Base-by-base conservation (phyloP, 805 yeast species). In the Saturnispora ahearnii region DNA sequence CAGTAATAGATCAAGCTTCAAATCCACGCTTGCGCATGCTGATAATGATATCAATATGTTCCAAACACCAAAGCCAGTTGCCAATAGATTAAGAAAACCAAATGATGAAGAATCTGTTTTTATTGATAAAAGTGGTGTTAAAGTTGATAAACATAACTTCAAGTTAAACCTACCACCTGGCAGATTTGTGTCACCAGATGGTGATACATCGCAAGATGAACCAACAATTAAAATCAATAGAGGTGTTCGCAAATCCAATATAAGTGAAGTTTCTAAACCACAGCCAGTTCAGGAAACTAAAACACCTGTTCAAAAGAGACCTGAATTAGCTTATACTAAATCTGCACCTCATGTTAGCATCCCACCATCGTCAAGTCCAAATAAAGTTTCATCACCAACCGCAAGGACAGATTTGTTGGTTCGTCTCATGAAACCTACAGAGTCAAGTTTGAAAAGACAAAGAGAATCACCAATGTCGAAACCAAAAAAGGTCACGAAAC, bases 171-270 rank as follows among this genome's bases (percentile, higher is more conserved):
- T 62, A 8, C 67, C 67, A 2, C 58, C 60, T 13, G 52, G 48
- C 5, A 18, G 44, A 24, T 53, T 44, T 40, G 45, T 42, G 9
- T 18, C 29, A 4, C 18, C 40, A 5, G 15, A 36, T 12, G 40
- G 24, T 10, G 40, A 51, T 37, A 41, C 45, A 18, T 46, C 56
- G 2, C 37, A 45, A 5, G 56, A 61, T n/a, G 67, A 63, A 38
- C 65, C 67, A 1, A 63, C 67, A 1, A 62, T 63, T 12, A 59
- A 59, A 43, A 36, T 63, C 2, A 49, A 60, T 44, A 53, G 66
- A 38, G 44, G 38, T 15, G 34, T 48, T 13, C 7, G 41, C 18
- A 46, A 44, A n/a, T 24, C 28, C n/a, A n/a, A n/a, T 4, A 38
- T 34, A 15, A 31, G n/a, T 33, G 24, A 45, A 5, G 22, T 22